Evolutionary conservation across 345 rosid species (phyloP).

Genomic region (Pistacia vera): DNA sequence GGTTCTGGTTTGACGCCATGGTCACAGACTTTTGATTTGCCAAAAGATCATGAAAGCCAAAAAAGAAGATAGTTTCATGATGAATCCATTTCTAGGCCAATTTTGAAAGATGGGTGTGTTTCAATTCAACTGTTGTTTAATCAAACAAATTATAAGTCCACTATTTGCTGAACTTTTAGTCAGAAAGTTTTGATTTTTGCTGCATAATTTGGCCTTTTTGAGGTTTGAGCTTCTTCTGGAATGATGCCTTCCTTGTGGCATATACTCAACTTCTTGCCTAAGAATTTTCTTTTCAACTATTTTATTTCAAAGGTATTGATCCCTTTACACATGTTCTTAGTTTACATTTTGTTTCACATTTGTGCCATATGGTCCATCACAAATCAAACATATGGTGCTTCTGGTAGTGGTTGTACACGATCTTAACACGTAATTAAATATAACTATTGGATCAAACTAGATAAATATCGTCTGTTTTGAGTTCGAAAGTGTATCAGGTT

Average conservation of each 20-base stretch:
- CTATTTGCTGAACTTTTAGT: neutral
- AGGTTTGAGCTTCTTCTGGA: neutral
- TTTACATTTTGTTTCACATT: neutral
- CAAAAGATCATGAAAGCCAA: neutral
- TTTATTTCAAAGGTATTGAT: constrained; percentile 23
- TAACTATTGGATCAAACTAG: too few species aligned
- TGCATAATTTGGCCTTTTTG: neutral
- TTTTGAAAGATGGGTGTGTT: neutral
- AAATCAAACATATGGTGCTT: neutral
- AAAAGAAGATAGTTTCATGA: neutral
- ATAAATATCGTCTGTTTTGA: too few species aligned
- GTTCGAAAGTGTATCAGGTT: too few species aligned
- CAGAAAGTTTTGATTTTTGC: neutral
- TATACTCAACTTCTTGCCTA: constrained; percentile 26
- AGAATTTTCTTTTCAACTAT: constrained; percentile 17
- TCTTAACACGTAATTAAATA: neutral
- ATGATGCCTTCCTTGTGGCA: constrained; percentile 19
- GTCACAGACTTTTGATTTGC: neutral
- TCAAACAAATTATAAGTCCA: neutral
- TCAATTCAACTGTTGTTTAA: neutral
- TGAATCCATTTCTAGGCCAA: neutral
- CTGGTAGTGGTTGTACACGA: neutral
- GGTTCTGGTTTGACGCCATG: constrained; percentile 66
- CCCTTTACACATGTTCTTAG: constrained; percentile 11
- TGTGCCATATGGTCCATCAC: neutral